Conservation (phyloP, 2,329 filamentous ascomycete species). For the Aureobasidium sp. region DNA sequence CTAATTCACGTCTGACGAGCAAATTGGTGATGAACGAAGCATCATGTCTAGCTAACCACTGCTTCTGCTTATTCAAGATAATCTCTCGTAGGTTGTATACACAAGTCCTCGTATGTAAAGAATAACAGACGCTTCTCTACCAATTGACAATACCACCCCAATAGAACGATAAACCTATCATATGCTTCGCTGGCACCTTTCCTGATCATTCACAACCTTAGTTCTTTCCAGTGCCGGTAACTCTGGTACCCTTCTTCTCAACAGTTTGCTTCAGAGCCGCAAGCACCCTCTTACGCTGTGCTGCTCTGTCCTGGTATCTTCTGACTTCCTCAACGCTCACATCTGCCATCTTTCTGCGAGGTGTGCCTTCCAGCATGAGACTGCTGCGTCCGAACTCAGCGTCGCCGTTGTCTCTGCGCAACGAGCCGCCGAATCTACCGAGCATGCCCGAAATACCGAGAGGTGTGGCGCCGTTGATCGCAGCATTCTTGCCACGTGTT, state of each 20-base stretch:
- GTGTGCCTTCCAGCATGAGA: conserved; percentile 20
- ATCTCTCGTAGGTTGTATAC: not conserved
- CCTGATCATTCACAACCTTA: not conserved
- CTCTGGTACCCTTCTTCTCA: conserved; percentile 15
- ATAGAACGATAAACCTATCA: not conserved
- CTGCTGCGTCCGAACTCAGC: conserved; percentile 10
- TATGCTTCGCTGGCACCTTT: not conserved
- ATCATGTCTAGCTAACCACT: not conserved
- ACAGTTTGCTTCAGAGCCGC: conserved; percentile 27
- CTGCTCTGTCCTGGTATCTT: conserved; percentile 26
- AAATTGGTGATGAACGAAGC: not conserved
- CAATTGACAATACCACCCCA: not conserved
- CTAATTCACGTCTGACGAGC: not conserved
- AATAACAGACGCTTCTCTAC: not conserved
- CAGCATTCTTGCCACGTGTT: conserved; percentile 19
- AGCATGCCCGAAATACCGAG: conserved; percentile 30
- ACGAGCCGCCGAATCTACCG: conserved; percentile 14
- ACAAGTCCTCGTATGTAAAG: not conserved
- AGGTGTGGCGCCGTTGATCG: conserved; percentile 23
- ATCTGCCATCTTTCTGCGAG: conserved; percentile 30
- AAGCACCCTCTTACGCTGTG: conserved; percentile 31
- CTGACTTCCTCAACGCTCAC: conserved; percentile 34
- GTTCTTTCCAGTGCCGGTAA: not conserved
- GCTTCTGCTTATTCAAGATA: not conserved
- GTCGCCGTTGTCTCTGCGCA: conserved; percentile 19